Evolutionary conservation across 768 basidiomycete species (phyloP).

Genomic region (Solioccasus polychromus): DNA sequence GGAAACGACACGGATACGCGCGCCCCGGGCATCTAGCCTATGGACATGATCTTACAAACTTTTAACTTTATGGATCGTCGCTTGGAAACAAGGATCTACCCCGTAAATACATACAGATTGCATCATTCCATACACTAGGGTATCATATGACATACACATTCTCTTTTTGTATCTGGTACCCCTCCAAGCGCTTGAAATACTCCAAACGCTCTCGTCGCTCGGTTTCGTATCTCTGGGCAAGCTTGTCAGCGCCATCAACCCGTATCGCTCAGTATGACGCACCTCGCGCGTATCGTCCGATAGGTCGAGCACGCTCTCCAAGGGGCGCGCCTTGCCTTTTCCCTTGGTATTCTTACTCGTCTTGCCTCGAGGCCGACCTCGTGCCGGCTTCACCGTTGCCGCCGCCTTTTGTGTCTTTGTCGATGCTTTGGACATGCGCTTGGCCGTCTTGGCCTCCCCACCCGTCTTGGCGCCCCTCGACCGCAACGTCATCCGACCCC

Average conservation of each 20-base stretch:
- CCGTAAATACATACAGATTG: slow-evolving; percentile 16
- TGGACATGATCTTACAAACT: background rate
- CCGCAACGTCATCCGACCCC: slow-evolving; percentile 17
- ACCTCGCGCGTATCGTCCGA: slow-evolving; percentile 33
- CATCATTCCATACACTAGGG: background rate
- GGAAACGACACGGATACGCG: slow-evolving; percentile 9
- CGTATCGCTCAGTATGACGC: background rate
- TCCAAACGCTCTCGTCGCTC: slow-evolving; percentile 51
- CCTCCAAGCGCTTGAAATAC: slow-evolving; percentile 51
- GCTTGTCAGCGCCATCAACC: background rate
- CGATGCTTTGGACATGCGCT: slow-evolving; percentile 9
- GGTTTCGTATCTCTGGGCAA: slow-evolving; percentile 37
- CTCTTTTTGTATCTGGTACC: slow-evolving; percentile 53
- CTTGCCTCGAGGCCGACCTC: slow-evolving; percentile 23
- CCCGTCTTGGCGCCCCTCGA: slow-evolving; percentile 10
- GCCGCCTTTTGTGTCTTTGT: slow-evolving; percentile 7
- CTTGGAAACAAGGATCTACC: background rate
- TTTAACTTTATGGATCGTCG: background rate
- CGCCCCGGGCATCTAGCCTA: slow-evolving; percentile 7
- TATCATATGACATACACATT: slow-evolving; percentile 56
- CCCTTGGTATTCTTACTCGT: slow-evolving; percentile 20
- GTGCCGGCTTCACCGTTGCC: slow-evolving; percentile 5
- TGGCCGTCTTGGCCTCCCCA: slow-evolving; percentile 9
- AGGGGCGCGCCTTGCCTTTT: slow-evolving; percentile 23
- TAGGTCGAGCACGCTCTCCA: slow-evolving; percentile 26